Percentiles rank a stretch among this genome's conserved stretches.
These are phyloP conservation scores for Cryphonectria parasitica DNA, from an alignment of 2,329 filamentous ascomycete species.

Conservation along the genomic window DNA sequence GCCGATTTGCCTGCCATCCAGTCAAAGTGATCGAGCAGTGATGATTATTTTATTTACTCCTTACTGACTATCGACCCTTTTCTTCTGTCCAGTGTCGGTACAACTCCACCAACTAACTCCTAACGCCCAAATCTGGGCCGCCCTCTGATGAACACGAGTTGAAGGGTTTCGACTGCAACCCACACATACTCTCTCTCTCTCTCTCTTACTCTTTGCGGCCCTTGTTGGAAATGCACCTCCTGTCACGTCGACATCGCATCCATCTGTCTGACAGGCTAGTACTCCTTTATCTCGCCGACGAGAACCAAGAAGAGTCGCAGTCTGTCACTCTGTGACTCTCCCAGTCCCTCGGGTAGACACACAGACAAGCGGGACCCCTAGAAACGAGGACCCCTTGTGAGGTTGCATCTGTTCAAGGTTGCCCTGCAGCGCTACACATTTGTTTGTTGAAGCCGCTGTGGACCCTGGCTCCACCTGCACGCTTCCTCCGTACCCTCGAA, in stretches of 20 bases:
- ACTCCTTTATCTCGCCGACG: not conserved
- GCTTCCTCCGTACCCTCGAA: not conserved
- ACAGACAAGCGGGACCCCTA: not conserved
- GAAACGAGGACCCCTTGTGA: not conserved
- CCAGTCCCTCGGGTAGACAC: not conserved
- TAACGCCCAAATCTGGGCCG: too few relatives aligned
- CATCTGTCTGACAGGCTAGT: not conserved
- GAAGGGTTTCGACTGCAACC: not conserved
- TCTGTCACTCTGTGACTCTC: not conserved
- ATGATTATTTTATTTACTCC: too few relatives aligned
- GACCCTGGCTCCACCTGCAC: conserved; percentile 1
- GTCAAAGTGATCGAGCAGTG: too few relatives aligned
- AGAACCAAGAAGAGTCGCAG: not conserved
- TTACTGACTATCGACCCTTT: not conserved
- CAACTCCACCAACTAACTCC: too few relatives aligned
- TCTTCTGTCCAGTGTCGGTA: not conserved
- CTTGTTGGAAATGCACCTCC: too few relatives aligned
- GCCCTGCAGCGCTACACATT: conserved; percentile 1
- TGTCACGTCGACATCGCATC: not conserved
- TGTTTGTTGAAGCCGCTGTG: not conserved
- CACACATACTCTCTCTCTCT: not conserved
- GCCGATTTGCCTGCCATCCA: too few relatives aligned
- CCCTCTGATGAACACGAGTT: not conserved
- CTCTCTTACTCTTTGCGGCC: not conserved
- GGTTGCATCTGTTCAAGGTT: not conserved